Conservation (phyloP, 345 rosid species). For the Laguncularia racemosa region DNA sequence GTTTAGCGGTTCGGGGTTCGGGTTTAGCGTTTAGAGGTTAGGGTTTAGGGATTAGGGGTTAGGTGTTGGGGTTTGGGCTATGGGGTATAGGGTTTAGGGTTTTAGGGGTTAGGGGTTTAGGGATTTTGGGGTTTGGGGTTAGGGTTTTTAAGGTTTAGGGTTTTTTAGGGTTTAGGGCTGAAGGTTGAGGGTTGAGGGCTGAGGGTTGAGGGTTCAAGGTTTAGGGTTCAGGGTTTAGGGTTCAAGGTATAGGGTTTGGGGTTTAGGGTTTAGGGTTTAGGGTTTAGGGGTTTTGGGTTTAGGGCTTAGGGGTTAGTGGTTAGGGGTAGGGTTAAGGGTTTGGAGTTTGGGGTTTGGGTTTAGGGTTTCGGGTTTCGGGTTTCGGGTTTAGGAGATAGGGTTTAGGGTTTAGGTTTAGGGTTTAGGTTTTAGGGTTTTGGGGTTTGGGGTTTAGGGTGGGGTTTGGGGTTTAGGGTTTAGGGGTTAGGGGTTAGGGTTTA, state of each 20-base stretch:
- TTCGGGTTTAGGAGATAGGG: conserved; percentile 5
- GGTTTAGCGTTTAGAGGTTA: conserved; percentile 10
- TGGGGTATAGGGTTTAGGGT: conserved; percentile 12
- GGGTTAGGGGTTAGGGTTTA: background rate
- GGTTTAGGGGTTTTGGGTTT: conserved; percentile 4
- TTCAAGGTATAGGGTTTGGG: conserved; percentile 11
- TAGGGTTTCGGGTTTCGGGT: conserved; percentile 7
- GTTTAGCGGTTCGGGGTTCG: conserved; percentile 9
- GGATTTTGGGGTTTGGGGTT: conserved; percentile 17
- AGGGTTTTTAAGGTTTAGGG: conserved; percentile 12
- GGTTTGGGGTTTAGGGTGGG: background rate
- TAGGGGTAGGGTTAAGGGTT: conserved; percentile 5
- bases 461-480: background rate
- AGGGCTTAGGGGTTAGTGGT: background rate
- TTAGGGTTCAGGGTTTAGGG: conserved; percentile 18
- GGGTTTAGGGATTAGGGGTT: conserved; percentile 9
- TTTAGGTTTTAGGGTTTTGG: conserved; percentile 3
- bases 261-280: conserved; percentile 10
- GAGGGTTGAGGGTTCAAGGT: conserved; percentile 16
- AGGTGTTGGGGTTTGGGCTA: conserved; percentile 15
- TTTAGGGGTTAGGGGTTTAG: conserved; percentile 11
- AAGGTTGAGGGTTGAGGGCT: conserved; percentile 22
- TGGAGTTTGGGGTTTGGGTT: background rate
- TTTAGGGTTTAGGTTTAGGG: too few relatives aligned
- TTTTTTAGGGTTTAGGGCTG: conserved; percentile 11